These are phyloP conservation scores for Kodamaea restingae DNA, from an alignment of 805 yeast species.

Conservation along the genomic window DNA sequence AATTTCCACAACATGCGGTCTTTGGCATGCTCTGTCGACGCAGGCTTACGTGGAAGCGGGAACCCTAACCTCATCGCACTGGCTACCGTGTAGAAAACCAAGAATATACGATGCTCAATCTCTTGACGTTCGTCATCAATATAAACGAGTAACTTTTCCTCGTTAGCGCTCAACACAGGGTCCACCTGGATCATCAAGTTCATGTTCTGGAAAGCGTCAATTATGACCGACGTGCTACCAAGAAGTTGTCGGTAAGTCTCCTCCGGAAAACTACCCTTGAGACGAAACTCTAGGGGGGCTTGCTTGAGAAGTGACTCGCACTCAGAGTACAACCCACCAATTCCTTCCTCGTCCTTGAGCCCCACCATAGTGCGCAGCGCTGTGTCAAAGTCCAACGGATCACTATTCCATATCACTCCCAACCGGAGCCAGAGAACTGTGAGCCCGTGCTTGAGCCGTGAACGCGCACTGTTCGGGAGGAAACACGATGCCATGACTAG, in stretches of 20 bases:
- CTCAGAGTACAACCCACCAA: slow-evolving; percentile 56
- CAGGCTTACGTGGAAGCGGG: slow-evolving; percentile 74
- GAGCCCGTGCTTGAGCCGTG: slow-evolving; percentile 59
- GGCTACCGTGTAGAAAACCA: slow-evolving; percentile 74
- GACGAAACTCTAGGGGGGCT: slow-evolving; percentile 70
- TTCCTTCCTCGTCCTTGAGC: slow-evolving; percentile 41
- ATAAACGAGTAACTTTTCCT: slow-evolving; percentile 51
- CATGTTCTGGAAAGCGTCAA: slow-evolving; percentile 74
- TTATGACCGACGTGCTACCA: slow-evolving; percentile 54
- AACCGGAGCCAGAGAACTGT: slow-evolving; percentile 72
- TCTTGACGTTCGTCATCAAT: slow-evolving; percentile 60
- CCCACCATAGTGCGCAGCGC: slow-evolving; percentile 33
- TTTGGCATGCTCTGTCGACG: slow-evolving; percentile 71
- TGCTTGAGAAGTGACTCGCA: slow-evolving; percentile 58
- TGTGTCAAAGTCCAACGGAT: slow-evolving; percentile 52
- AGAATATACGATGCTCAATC: slow-evolving; percentile 65
- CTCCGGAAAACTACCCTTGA: slow-evolving; percentile 69
- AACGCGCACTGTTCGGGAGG: slow-evolving; percentile 73
- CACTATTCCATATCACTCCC: slow-evolving; percentile 78
- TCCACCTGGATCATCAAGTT: slow-evolving; percentile 64
- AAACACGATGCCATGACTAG: slow-evolving; percentile 60
- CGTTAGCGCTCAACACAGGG: slow-evolving; percentile 48
- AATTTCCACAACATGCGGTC: slow-evolving; percentile 64
- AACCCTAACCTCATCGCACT: slow-evolving; percentile 72
- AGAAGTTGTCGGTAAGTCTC: slow-evolving; percentile 49